Evolutionary conservation across 352 stramenopile species (phyloP).

Genomic region (Thalassiosira mediterranea): DNA sequence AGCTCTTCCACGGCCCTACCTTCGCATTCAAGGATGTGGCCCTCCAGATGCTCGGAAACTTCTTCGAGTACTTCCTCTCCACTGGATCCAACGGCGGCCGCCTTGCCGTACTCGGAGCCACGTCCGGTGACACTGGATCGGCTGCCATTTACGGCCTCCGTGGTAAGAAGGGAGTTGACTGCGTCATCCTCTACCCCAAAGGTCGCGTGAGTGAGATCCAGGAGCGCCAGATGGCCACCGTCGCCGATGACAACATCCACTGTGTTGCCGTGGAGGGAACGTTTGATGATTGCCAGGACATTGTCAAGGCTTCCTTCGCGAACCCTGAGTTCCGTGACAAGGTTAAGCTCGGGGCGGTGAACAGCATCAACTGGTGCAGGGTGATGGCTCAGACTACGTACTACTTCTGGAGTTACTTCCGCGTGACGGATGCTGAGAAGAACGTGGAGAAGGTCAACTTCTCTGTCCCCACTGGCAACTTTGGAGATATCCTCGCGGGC

Average conservation of each 20-base stretch:
- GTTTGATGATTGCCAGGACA: constrained; percentile 99
- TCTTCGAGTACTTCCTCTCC: constrained; percentile 99
- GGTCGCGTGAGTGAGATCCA: constrained; percentile 96
- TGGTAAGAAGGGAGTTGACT: constrained; percentile 95
- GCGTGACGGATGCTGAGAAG: constrained; percentile 85
- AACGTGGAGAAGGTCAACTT: constrained; percentile 88
- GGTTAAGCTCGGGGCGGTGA: constrained; percentile 95
- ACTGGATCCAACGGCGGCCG: constrained; percentile 85
- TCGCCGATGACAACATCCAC: constrained; percentile 97
- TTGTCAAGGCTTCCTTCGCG: constrained; percentile 98
- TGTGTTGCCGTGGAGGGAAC: constrained; percentile 93
- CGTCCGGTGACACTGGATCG: constrained; percentile 96
- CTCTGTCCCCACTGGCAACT: constrained; percentile 98
- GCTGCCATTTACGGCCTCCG: constrained; percentile 98
- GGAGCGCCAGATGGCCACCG: constrained; percentile 98
- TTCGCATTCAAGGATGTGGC: constrained; percentile 99
- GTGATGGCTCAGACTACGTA: constrained; percentile 99
- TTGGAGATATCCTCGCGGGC: constrained; percentile 97
- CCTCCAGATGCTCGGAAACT: constrained; percentile 98
- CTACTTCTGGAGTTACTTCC: constrained; percentile 98
- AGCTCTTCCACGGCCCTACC: constrained; percentile 99
- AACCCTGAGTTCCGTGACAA: constrained; percentile 91
- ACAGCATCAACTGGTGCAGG: constrained; percentile 99
- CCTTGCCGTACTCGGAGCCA: constrained; percentile 97
- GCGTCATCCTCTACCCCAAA: constrained; percentile 97